phyloP scores from a whole-genome alignment of 1,284 basidiomycete genomes.

The Butyriboletus appendiculatus region DNA sequence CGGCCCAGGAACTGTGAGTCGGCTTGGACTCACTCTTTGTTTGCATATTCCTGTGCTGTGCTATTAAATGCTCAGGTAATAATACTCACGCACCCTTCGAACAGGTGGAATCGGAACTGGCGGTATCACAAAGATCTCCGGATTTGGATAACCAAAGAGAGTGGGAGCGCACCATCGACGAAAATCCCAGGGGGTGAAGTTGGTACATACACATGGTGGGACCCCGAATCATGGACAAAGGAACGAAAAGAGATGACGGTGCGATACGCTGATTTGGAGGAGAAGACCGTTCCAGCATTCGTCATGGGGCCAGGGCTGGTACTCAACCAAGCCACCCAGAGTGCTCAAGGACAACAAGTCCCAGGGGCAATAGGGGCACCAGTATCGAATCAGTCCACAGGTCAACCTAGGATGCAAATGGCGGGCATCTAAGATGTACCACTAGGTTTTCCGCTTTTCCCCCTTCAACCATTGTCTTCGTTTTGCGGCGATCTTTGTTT shows the following conservation, averaged over 20 bases:
- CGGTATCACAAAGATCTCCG: conserved; percentile 95
- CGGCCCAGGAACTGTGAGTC: conserved; percentile 91
- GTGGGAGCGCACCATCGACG: conserved; percentile 76
- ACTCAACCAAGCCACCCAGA: conserved; percentile 36
- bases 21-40: not conserved
- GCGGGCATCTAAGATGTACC: conserved; percentile 35
- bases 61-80: not conserved
- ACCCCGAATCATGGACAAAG: conserved; percentile 87
- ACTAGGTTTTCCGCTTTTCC: conserved; percentile 2
- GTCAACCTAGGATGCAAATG: conserved; percentile 36
- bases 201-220: conserved; percentile 91
- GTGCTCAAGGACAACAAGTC: conserved; percentile 29
- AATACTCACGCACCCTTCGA: conserved; percentile 8
- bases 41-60: not conserved
- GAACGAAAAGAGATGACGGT: conserved; percentile 87
- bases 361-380: conserved; percentile 34
- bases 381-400: conserved; percentile 26
- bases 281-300: conserved; percentile 73
- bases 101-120: conserved; percentile 95
- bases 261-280: conserved; percentile 84
- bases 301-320: conserved; percentile 54
- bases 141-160: conserved; percentile 95
- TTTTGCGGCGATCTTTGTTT: conserved; percentile 15
- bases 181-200: conserved; percentile 91
- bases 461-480: conserved; percentile 10